phyloP scores from a whole-genome alignment of 208 protist genomes.

The Wallacemonas collosoma region DNA sequence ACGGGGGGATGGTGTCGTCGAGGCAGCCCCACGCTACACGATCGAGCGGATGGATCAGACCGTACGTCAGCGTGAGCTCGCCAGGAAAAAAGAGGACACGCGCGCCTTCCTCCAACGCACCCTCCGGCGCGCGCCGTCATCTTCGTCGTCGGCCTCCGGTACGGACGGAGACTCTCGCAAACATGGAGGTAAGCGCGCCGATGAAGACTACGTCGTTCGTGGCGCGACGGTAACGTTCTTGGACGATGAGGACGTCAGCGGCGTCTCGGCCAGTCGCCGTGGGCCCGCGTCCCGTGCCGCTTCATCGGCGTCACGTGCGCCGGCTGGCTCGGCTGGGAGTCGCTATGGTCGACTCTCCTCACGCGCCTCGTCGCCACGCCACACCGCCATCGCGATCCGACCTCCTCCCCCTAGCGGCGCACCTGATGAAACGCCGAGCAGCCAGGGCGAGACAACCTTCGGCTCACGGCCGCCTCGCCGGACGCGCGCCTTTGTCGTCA shows the following conservation, averaged over 20 bases:
- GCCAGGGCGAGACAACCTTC: neutral
- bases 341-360: neutral
- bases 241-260: neutral
- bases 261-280: neutral
- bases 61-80: slow-evolving; percentile 33
- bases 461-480: neutral
- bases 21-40: slow-evolving; percentile 20
- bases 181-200: too few species aligned
- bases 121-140: slow-evolving; percentile 14
- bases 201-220: too few species aligned
- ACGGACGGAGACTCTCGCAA: too few species aligned
- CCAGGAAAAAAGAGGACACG: slow-evolving; percentile 35
- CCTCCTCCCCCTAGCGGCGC: too few species aligned
- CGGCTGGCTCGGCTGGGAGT: neutral
- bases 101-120: slow-evolving; percentile 41
- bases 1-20: neutral
- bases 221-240: neutral
- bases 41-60: slow-evolving; percentile 48
- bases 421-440: too few species aligned
- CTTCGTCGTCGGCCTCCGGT: neutral
- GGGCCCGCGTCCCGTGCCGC: neutral
- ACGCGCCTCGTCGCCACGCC: neutral
- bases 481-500: slow-evolving; percentile 45
- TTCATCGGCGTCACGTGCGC: neutral
- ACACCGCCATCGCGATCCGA: neutral